Conservation (phyloP, 2,329 filamentous ascomycete genomes). For the Coccinonectria pachysandricola region DNA sequence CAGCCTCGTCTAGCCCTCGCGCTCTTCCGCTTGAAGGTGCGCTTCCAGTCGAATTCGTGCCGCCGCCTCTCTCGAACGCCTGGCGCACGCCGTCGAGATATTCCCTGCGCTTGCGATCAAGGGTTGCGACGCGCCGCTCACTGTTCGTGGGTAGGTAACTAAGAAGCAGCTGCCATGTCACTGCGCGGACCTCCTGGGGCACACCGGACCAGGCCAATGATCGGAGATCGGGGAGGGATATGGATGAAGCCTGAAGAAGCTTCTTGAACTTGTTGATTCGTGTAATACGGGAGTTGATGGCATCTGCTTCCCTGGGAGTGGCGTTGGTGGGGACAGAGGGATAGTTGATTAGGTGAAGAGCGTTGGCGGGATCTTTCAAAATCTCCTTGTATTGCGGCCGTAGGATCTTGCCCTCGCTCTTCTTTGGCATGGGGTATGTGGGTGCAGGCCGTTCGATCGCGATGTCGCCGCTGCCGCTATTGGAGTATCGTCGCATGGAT, state of each 20-base stretch:
- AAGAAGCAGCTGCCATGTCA: constrained; percentile 96
- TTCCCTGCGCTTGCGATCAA: constrained; percentile 92
- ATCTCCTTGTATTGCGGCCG: constrained; percentile 98
- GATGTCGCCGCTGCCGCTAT: constrained; percentile 91
- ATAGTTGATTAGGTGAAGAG: constrained; percentile 87
- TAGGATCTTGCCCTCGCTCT: constrained; percentile 87
- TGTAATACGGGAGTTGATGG: constrained; percentile 75
- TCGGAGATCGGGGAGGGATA: constrained; percentile 74
- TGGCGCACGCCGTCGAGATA: constrained; percentile 85
- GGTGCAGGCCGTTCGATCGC: constrained; percentile 77
- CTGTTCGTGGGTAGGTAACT: constrained; percentile 96
- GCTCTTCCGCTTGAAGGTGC: constrained; percentile 32
- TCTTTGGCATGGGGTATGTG: constrained; percentile 79
- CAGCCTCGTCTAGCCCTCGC: constrained; percentile 80
- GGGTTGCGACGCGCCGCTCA: constrained; percentile 76
- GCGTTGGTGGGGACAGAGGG: constrained; percentile 63
- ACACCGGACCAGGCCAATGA: constrained; percentile 88
- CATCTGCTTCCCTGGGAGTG: constrained; percentile 72
- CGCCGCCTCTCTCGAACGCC: constrained; percentile 57
- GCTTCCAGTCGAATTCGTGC: constrained; percentile 30
- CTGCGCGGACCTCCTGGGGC: constrained; percentile 88
- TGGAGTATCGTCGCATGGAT: constrained; percentile 52
- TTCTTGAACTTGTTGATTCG: constrained; percentile 99
- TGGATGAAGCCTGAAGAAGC: constrained; percentile 83
- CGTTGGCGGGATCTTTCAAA: constrained; percentile 79